Evolutionary conservation across 2,329 filamentous ascomycete species (phyloP).

Genomic region (Fusarium sp.): DNA sequence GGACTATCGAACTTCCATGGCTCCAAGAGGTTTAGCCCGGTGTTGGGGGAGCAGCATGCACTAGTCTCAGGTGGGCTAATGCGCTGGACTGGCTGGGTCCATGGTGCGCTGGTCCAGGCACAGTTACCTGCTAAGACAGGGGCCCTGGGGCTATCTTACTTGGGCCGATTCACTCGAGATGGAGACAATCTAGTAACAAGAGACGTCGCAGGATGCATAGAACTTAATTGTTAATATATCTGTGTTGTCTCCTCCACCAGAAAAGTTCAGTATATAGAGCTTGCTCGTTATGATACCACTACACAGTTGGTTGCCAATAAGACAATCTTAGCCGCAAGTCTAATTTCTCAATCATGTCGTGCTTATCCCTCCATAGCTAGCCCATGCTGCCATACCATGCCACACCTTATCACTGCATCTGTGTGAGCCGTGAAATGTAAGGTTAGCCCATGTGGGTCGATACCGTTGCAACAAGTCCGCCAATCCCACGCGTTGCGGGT

Average conservation of each 20-base stretch:
- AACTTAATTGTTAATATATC: conserved; percentile 4
- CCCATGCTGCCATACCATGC: not conserved
- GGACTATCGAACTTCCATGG: conserved; percentile 37
- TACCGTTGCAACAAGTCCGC: conserved; percentile 31
- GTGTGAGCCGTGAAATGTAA: conserved; percentile 10
- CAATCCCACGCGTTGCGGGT: conserved; percentile 39
- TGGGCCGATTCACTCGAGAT: not conserved
- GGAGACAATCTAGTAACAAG: conserved; percentile 14
- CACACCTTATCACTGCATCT: conserved; percentile 32
- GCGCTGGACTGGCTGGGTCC: not conserved
- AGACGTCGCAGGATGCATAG: conserved; percentile 21
- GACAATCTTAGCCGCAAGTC: conserved; percentile 31
- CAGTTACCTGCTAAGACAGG: not conserved
- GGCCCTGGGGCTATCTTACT: conserved; percentile 5
- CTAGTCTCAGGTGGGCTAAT: conserved; percentile 38
- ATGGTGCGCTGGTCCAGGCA: conserved; percentile 37
- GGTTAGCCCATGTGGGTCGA: conserved; percentile 37
- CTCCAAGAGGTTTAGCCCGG: conserved; percentile 41
- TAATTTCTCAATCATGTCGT: conserved; percentile 40
- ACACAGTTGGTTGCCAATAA: conserved; percentile 17
- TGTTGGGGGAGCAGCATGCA: conserved; percentile 21
- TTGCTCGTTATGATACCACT: not conserved
- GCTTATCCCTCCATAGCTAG: conserved; percentile 20
- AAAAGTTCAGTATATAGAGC: not conserved
- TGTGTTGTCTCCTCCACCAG: not conserved